Conservation (phyloP, 164 flowering plant genomes). For the Platanus orientalis region DNA sequence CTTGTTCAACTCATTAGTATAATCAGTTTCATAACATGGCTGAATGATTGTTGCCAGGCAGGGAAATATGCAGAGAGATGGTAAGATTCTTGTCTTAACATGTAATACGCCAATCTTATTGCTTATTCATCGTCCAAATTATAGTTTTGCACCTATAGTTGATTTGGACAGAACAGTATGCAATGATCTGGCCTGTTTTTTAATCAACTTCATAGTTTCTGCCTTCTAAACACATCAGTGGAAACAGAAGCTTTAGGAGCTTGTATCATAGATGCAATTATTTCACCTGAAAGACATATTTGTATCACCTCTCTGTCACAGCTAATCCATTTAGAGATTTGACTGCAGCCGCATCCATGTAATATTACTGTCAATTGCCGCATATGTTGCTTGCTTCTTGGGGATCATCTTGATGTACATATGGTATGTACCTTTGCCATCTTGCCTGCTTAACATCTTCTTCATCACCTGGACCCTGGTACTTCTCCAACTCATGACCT, state of each 20-base stretch:
- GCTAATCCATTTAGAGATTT: conserved; percentile 16
- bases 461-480: conserved; percentile 84
- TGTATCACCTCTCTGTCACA: neutral
- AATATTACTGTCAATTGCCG: conserved; percentile 47
- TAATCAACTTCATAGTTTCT: no score
- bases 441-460: conserved; percentile 76
- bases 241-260: no score
- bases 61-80: conserved; percentile 61
- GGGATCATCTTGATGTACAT: conserved; percentile 86
- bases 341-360: conserved; percentile 68
- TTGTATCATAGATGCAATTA: conserved; percentile 25
- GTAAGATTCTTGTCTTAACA: conserved; percentile 49
- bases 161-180: no score
- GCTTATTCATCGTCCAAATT: no score
- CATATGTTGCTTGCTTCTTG: conserved; percentile 57
- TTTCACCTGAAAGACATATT: neutral
- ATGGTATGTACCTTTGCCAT: conserved; percentile 72
- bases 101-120: no score
- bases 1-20: conserved; percentile 80
- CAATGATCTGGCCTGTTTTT: no score
- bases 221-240: no score
- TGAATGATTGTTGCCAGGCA: conserved; percentile 59
- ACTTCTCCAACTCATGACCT: conserved; percentile 83
- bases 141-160: no score
- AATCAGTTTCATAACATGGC: conserved; percentile 82